A percentile compares a stretch with the other conserved stretches of the same genome.
Evolutionary conservation across 495 filamentous ascomycete genomes (phyloP).

Genomic region (Hypoxylon fragiforme): DNA sequence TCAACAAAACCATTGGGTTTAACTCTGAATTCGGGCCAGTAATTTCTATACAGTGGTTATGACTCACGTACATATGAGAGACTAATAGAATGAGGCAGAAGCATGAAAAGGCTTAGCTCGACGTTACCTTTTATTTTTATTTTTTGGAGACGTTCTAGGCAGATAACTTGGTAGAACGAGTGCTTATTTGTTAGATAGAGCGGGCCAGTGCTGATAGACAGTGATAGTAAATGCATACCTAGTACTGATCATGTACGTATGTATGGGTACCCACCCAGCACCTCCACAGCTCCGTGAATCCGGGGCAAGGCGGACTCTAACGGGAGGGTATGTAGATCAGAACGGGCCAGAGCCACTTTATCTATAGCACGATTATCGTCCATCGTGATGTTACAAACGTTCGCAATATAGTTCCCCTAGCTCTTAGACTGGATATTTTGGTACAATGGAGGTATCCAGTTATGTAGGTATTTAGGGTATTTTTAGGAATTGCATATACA

Average conservation of each 20-base stretch:
- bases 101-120: too few relatives aligned
- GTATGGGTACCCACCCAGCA: not conserved
- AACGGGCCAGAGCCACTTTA: conserved; percentile 6
- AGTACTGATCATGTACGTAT: not conserved
- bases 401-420: too few relatives aligned
- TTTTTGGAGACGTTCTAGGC: not conserved
- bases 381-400: too few relatives aligned
- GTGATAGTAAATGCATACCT: too few relatives aligned
- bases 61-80: conserved; percentile 12
- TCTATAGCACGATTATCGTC: too few relatives aligned
- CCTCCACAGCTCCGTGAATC: conserved; percentile 19
- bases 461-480: not conserved
- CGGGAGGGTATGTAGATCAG: not conserved
- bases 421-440: too few relatives aligned
- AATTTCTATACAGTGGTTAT: not conserved
- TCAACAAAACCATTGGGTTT: not conserved
- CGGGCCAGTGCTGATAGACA: too few relatives aligned
- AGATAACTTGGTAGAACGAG: too few relatives aligned
- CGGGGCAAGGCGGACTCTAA: conserved; percentile 13
- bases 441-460: too few relatives aligned
- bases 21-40: not conserved
- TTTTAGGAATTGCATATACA: not conserved
- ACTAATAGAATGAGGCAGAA: not conserved
- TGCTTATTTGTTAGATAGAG: too few relatives aligned
- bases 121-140: not conserved